Base-by-base conservation (phyloP, 257 asterid species). In the Cinchona pubescens region DNA sequence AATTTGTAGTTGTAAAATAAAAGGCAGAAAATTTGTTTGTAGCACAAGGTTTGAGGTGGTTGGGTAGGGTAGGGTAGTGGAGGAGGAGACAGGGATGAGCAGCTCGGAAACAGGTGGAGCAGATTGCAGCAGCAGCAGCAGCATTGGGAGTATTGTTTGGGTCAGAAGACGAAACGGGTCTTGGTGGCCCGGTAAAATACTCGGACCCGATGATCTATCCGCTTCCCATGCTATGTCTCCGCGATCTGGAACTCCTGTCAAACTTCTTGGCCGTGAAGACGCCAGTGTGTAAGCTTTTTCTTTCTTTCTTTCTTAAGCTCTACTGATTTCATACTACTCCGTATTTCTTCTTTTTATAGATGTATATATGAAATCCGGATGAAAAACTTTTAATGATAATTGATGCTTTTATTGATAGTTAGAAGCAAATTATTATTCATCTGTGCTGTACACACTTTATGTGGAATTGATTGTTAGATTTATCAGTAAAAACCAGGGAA, bases 101-200 rank as follows among this genome's bases (percentile, higher is more conserved):
- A 91, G 93, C 86, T 88, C 99, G 32, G 98, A 91, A 81, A 80
- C 87, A 15, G 96, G n/a, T n/a, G n/a, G n/a, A n/a, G n/a, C n/a
- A 88, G 51, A 82, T 83, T 40, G 90, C 85, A 80, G 76, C 74
- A 81, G 74, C 75, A 68, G 87, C 71, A 59, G 97, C 80, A 81
- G 89, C 80, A 90, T 91, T 78, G 99, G 99, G 70, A 95, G 99
- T 87, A 95, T 95, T 76, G 99, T 95, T 35, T 95, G 99, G 99
- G 99, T 95, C 46, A 87, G 98, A 43, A 85, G 99, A 75, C 88
- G 99, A 77, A 95, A 95, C 71, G 99, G 99, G 80, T 95, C 99
- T 45, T 95, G 99, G 99, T 95, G 99, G 99, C 99, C 99, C 3
- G 99, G 99, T 58, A 92, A 91, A 80, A 95, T 95, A 75, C 95